Conservation (phyloP, 179 eudicot species). For the Vitellaria paradoxa region DNA sequence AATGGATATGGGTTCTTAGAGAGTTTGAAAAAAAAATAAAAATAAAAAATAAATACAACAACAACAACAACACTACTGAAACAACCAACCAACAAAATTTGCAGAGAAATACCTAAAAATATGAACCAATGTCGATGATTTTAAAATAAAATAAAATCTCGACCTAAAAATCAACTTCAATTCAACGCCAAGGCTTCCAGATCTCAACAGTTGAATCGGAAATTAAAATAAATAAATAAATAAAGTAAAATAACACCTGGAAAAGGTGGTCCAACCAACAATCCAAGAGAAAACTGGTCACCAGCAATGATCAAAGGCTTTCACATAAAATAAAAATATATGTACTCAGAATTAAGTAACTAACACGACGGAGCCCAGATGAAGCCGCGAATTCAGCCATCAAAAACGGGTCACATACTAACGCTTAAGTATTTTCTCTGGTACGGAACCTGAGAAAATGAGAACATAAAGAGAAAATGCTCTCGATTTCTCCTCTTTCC, state of each 20-base stretch:
- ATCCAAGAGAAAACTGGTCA: not conserved
- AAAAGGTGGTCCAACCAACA: not conserved
- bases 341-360: not conserved
- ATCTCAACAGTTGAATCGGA: slow-evolving; percentile 5
- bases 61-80: not conserved
- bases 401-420: not conserved
- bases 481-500: not conserved
- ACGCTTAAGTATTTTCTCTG: not conserved
- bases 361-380: not conserved
- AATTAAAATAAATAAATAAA: not conserved
- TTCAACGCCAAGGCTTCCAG: slow-evolving; percentile 5
- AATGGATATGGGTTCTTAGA: too few species aligned
- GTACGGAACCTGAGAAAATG: not conserved
- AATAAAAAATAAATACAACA: too few species aligned
- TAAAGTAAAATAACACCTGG: not conserved
- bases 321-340: not conserved
- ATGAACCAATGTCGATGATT: not conserved
- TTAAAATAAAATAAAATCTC: not conserved
- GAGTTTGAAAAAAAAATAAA: too few species aligned
- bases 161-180: not conserved
- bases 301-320: not conserved
- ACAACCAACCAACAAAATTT: not conserved
- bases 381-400: not conserved
- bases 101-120: not conserved
- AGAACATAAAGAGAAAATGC: not conserved